Percentiles rank a stretch among this genome's conserved stretches.
phyloP scores from a whole-genome alignment of 257 asterid genomes.

The Plectranthus barbatus region DNA sequence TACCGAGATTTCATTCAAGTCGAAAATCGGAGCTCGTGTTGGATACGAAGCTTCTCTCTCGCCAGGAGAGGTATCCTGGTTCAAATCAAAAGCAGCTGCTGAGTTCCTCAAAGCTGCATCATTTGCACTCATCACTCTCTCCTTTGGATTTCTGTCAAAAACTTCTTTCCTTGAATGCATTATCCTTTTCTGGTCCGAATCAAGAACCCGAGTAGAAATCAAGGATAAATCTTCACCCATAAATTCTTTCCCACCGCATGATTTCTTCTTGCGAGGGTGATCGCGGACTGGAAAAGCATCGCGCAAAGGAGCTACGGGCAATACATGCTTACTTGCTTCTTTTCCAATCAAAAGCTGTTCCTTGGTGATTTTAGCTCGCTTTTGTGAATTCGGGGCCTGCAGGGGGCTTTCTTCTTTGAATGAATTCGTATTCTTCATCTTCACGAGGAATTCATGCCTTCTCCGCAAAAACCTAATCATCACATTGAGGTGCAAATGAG shows the following conservation, averaged over 20 bases:
- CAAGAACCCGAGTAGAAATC: constrained; percentile 12
- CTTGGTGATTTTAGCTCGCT: constrained; percentile 20
- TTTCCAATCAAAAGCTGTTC: constrained; percentile 17
- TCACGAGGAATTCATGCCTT: constrained; percentile 40
- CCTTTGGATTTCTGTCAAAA: constrained; percentile 18
- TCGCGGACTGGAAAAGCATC: constrained; percentile 6
- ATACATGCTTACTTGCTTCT: constrained; percentile 5
- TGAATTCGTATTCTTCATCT: constrained; percentile 20
- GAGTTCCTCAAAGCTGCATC: constrained; percentile 19
- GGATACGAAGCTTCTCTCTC: constrained; percentile 37
- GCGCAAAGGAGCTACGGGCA: not conserved
- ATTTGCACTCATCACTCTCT: constrained; percentile 26
- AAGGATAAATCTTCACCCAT: not conserved
- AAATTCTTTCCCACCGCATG: constrained; percentile 22
- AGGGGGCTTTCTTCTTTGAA: constrained; percentile 22
- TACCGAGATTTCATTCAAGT: constrained; percentile 83
- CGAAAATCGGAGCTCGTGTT: constrained; percentile 63
- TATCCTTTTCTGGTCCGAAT: constrained; percentile 30
- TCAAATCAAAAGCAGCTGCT: constrained; percentile 42
- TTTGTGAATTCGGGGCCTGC: constrained; percentile 8
- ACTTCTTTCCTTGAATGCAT: constrained; percentile 20
- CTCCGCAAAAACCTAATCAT: constrained; percentile 47
- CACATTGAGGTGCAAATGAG: not conserved
- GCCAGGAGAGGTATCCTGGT: constrained; percentile 27
- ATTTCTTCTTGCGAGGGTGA: constrained; percentile 26